Base-by-base conservation (phyloP, 2,329 filamentous ascomycete genomes). In the Aureobasidium sp. region DNA sequence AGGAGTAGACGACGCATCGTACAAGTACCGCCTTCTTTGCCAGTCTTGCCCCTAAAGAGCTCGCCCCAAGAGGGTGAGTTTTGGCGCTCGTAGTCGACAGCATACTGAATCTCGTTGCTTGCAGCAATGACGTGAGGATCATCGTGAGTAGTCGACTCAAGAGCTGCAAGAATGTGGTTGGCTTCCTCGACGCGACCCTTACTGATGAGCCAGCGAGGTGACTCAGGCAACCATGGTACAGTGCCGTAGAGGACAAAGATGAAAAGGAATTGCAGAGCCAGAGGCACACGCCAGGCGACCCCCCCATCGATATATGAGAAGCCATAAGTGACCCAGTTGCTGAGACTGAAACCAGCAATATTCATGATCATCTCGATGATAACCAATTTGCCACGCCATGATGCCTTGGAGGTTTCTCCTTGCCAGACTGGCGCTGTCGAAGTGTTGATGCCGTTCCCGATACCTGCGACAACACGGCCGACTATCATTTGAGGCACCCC, bases 1-100 rank as follows among this genome's bases (percentile, higher is more conserved):
- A 84, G 75, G 2, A 83, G 57, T 1, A 84, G 59, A n/a, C 82
- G 75, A 9, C 81, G 75, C 9, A 84, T 72, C 0, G 79, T 82
- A 48, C 77, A 76, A 2, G 80, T 82, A 17, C 78, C 78, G 7
- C 73, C 75, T 58, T 76, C 70, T 20, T 72, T 70, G 23, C 71
- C 73, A 23, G 77, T 77, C 56, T 76, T 77, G 29, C 79, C 78
- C 6, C 76, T 74, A 0, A 83, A 67, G 0, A 84, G 71, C 59
- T 83, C 77, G 3, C 73, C 69, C 77, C 82, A 83, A 0, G 76
- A 72, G 2, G 83, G 74, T 3, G 77, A 72, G 64, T 84, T 78
- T 34, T 82, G 76, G 1, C 73, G 72, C 64, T 82, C 80, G 65
- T 80, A 81, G 32, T 77, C 69, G 5, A 79, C 76, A 13, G 77